Base-by-base conservation (phyloP, 208 protist species). In the Kentomonas sorsogonicus region DNA sequence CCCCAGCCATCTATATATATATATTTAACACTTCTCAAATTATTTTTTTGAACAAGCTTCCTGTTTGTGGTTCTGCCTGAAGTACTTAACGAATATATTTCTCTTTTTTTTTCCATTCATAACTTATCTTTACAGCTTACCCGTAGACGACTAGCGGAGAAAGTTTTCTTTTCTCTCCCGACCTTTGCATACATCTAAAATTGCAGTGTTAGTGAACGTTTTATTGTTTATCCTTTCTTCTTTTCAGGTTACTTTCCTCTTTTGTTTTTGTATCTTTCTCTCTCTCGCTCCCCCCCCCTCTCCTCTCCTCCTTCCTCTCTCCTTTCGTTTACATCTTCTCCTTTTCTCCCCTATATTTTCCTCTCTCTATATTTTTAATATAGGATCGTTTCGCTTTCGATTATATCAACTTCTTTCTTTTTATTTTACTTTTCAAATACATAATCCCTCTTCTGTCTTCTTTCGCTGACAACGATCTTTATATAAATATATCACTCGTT, bases 211-310 rank as follows among this genome's bases (percentile, higher is more conserved):
- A 47, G 43, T 47, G n/a, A 7, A 47, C 16, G 5, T 27, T 47
- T 47, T 26, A 20, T 26, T 26, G 6, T 47, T 15, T 20, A 20
- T 47, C 7, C 6, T 15, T 26, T 47, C 6, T 47, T 5, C 43
- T 18, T 47, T 15, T 47, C 7, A 20, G 43, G 6, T 27, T 5
- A 11, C 16, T 15, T 18, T 26, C 16, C 9, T 15, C 7, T 47
- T 26, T 47, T 26, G 5, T 47, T 47, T 47, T 26, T 47, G 6
- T 18, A 27, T 15, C n/a, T 47, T 52, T 52, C n/a, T n/a, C n/a
- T n/a, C n/a, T n/a, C n/a, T n/a, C n/a, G n/a, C n/a, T n/a, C n/a
- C n/a, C n/a, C n/a, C n/a, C n/a, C n/a, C n/a, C n/a, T n/a, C n/a
- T n/a, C n/a, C n/a, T n/a, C n/a, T n/a, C n/a, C n/a, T n/a, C n/a